phyloP scores from a whole-genome alignment of 1,284 basidiomycete species.

The Boletellus deceptivus region DNA sequence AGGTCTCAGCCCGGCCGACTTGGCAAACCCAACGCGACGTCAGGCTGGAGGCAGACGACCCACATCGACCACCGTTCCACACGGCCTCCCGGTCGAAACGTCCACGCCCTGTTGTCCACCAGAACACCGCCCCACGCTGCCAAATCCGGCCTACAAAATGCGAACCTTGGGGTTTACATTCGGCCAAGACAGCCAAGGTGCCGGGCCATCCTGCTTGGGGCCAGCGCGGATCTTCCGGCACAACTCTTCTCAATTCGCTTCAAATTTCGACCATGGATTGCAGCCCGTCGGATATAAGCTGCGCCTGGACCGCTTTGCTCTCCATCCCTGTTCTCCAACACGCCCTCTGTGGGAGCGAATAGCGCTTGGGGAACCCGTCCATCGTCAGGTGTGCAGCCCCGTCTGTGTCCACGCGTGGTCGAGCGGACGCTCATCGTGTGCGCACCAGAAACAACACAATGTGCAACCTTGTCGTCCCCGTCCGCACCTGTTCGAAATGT shows the following conservation, averaged over 20 bases:
- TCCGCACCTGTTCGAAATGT: constrained; percentile 31
- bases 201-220: not conserved
- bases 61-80: too few species aligned
- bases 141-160: too few species aligned
- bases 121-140: too few species aligned
- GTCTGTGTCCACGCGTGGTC: too few species aligned
- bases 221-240: constrained; percentile 3
- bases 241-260: constrained; percentile 10
- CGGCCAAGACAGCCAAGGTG: constrained; percentile 11
- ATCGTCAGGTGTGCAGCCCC: constrained; percentile 8
- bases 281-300: not conserved
- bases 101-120: too few species aligned
- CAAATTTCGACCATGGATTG: not conserved
- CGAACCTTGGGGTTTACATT: constrained; percentile 1
- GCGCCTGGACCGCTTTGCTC: not conserved
- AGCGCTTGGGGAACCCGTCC: too few species aligned
- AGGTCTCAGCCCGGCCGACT: too few species aligned
- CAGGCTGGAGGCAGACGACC: too few species aligned
- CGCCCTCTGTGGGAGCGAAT: not conserved
- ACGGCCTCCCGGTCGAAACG: too few species aligned
- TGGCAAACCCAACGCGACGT: too few species aligned
- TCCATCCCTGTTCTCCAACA: not conserved
- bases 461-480: constrained; percentile 29
- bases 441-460: constrained; percentile 11
- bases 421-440: not conserved